phyloP scores from a whole-genome alignment of 2,329 filamentous ascomycete species.

The Aspergillus quadrilineatus region DNA sequence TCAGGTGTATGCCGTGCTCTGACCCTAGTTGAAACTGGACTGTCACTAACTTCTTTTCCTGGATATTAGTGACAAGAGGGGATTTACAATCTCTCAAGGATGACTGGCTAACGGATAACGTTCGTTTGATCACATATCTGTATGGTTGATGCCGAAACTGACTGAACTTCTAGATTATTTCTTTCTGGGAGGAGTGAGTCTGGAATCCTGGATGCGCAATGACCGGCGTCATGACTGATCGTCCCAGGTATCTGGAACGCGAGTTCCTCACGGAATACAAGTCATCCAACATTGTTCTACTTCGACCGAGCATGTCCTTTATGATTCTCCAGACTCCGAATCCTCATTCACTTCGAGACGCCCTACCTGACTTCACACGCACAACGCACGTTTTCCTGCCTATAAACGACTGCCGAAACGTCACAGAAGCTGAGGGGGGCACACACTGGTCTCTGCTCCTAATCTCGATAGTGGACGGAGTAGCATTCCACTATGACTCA shows the following conservation, averaged over 20 bases:
- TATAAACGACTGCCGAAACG: conserved; percentile 82
- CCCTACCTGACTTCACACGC: conserved; percentile 74
- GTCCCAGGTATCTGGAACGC: conserved; percentile 71
- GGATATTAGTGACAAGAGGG: conserved; percentile 70
- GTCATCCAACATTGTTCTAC: conserved; percentile 80
- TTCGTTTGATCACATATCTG: conserved; percentile 44
- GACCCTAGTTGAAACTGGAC: not conserved
- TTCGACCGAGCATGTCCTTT: conserved; percentile 90
- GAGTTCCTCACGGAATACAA: conserved; percentile 80
- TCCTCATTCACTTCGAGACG: conserved; percentile 59
- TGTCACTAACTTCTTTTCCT: not conserved
- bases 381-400: conserved; percentile 94
- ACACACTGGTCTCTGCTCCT: conserved; percentile 93
- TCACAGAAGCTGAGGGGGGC: conserved; percentile 77
- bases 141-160: conserved; percentile 17
- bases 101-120: conserved; percentile 97
- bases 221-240: conserved; percentile 13
- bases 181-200: conserved; percentile 92
- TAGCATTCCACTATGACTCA: conserved; percentile 96
- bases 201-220: not conserved
- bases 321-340: conserved; percentile 75
- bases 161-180: conserved; percentile 67
- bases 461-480: conserved; percentile 81
- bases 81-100: conserved; percentile 84
- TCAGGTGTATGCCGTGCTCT: conserved; percentile 55